phyloP scores from a whole-genome alignment of 1,139 yeast genomes.

The Pichia sp. region DNA sequence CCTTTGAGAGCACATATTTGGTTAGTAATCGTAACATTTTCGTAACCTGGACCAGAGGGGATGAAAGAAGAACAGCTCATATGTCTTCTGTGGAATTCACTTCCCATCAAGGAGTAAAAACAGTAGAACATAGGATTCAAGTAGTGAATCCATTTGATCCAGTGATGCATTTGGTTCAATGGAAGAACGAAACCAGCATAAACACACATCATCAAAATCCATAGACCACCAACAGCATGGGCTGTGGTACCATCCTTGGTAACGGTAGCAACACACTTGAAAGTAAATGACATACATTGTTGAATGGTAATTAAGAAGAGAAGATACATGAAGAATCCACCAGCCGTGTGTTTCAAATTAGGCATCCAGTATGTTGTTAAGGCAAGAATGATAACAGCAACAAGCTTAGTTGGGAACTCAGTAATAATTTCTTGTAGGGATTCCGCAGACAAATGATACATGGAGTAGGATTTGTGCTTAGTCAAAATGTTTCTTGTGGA shows the following conservation, averaged over 20 bases:
- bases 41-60: conserved; percentile 49
- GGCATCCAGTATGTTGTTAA: conserved; percentile 36
- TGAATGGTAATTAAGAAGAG: conserved; percentile 37
- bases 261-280: conserved; percentile 42
- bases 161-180: conserved; percentile 50
- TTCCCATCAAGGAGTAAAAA: conserved; percentile 46
- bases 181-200: conserved; percentile 54
- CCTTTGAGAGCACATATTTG: conserved; percentile 45
- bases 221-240: conserved; percentile 43
- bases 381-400: conserved; percentile 30
- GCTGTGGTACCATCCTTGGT: conserved; percentile 43
- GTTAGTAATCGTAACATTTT: conserved; percentile 29
- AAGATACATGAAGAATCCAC: conserved; percentile 36
- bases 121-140: conserved; percentile 48
- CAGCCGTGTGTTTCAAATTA: conserved; percentile 34
- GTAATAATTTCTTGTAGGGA: conserved; percentile 36
- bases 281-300: conserved; percentile 33
- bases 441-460: conserved; percentile 40
- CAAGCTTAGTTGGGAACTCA: conserved; percentile 33
- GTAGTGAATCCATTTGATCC: conserved; percentile 57
- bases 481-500: conserved; percentile 37
- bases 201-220: conserved; percentile 37
- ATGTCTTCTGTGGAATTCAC: conserved; percentile 48
- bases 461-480: conserved; percentile 36
- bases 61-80: conserved; percentile 43